phyloP scores from a whole-genome alignment of 192 early-diverging fungal genomes.

The Coemansia sp. region DNA sequence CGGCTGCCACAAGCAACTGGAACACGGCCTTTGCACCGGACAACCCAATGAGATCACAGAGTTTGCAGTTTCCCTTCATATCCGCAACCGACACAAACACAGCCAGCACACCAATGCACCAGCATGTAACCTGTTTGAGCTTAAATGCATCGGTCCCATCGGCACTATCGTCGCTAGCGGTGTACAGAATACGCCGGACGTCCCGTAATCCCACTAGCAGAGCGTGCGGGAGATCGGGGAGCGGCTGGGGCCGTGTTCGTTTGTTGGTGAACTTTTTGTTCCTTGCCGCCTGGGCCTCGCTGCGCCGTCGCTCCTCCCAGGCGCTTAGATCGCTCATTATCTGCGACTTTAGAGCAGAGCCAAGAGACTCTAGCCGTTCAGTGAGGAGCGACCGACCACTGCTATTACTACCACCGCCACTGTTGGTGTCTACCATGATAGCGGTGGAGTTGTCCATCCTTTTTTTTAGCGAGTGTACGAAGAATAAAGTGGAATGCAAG shows the following conservation, averaged over 20 bases:
- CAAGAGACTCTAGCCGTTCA: conserved; percentile 29
- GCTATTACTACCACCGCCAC: no score
- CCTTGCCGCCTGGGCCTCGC: conserved; percentile 18
- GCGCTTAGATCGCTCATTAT: conserved; percentile 47
- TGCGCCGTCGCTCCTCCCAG: conserved; percentile 45
- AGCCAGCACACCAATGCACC: conserved; percentile 39
- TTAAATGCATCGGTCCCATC: background rate
- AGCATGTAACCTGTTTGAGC: conserved; percentile 13
- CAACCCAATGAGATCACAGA: conserved; percentile 29
- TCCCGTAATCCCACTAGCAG: conserved; percentile 25
- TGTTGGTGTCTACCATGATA: no score
- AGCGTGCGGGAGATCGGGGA: conserved; percentile 33
- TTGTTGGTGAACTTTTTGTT: conserved; percentile 20
- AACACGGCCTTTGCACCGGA: conserved; percentile 35
- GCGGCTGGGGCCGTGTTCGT: conserved; percentile 19
- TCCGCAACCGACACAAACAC: conserved; percentile 48
- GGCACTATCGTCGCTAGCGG: background rate
- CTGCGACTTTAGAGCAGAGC: conserved; percentile 44
- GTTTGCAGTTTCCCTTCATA: conserved; percentile 40
- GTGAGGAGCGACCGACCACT: background rate
- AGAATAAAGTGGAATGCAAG: no score
- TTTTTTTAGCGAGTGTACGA: no score
- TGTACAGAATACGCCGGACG: conserved; percentile 21
- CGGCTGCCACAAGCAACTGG: conserved; percentile 31
- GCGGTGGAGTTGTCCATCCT: no score